A percentile compares a stretch with the other conserved stretches of the same genome.
phyloP scores from a whole-genome alignment of 176 grass and related monocot species.

The Zoysia pacifica region DNA sequence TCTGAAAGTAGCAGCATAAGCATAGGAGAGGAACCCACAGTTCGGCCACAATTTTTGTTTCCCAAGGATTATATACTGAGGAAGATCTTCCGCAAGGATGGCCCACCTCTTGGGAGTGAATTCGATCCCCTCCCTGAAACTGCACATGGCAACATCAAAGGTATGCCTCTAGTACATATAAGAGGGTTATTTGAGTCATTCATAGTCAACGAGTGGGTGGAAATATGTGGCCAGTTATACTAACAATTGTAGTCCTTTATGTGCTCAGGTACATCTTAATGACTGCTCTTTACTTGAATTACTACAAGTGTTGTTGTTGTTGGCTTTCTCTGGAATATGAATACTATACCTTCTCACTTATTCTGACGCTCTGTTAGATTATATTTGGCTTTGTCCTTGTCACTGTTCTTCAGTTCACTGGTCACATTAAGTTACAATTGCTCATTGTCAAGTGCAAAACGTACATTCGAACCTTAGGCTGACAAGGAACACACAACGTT shows the following conservation, averaged over 20 bases:
- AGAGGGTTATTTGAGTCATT: neutral
- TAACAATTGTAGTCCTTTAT: constrained; percentile 11
- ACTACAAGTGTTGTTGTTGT: constrained; percentile 3
- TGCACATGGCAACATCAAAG: constrained; percentile 43
- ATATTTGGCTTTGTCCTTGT: constrained; percentile 14
- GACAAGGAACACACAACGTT: constrained; percentile 16
- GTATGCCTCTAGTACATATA: constrained; percentile 31
- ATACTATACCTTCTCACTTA: constrained; percentile 7
- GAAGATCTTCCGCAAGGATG: constrained; percentile 91
- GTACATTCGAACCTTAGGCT: constrained; percentile 13
- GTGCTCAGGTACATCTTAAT: neutral
- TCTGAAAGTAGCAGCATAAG: constrained; percentile 31
- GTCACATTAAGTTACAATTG: neutral
- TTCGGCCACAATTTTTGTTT: constrained; percentile 60
- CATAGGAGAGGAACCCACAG: constrained; percentile 46
- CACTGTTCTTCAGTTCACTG: constrained; percentile 19
- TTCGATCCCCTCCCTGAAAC: constrained; percentile 56
- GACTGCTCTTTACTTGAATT: neutral
- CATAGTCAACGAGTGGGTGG: neutral
- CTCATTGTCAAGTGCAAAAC: constrained; percentile 17
- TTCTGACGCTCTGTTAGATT: constrained; percentile 6
- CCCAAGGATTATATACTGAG: constrained; percentile 81
- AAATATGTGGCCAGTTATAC: constrained; percentile 22
- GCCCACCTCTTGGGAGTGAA: constrained; percentile 72
- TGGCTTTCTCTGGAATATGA: neutral